These are phyloP conservation scores for Hyphopichia wangnamkhiaoensis DNA, from an alignment of 1,139 yeast genomes.

Conservation along the genomic window DNA sequence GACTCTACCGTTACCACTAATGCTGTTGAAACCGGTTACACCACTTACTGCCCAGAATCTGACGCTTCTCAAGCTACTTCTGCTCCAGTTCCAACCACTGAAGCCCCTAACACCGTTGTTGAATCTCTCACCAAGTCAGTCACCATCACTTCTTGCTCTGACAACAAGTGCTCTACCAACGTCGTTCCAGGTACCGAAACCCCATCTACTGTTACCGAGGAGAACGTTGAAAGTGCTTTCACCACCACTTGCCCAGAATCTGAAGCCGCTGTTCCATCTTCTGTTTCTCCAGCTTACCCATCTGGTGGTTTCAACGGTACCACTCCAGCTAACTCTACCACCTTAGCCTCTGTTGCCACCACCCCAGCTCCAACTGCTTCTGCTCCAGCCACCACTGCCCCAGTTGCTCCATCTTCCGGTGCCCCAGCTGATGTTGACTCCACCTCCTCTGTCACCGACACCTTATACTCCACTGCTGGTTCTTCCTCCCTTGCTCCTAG, in stretches of 20 bases:
- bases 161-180: constrained; percentile 24
- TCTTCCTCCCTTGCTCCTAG: constrained; percentile 12
- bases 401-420: constrained; percentile 9
- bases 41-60: constrained; percentile 35
- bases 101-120: constrained; percentile 16
- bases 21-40: constrained; percentile 27
- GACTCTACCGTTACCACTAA: constrained; percentile 19
- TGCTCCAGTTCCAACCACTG: constrained; percentile 6
- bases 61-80: constrained; percentile 5
- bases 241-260: constrained; percentile 13
- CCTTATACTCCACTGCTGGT: constrained; percentile 6
- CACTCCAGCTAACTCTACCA: constrained; percentile 6
- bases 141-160: constrained; percentile 28
- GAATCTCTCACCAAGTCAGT: constrained; percentile 20
- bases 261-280: constrained; percentile 12
- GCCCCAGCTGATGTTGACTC: constrained; percentile 12
- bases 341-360: constrained; percentile 5
- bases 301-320: constrained; percentile 6
- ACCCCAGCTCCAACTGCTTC: constrained; percentile 16
- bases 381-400: constrained; percentile 16
- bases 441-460: constrained; percentile 8
- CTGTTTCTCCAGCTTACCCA: constrained; percentile 13
- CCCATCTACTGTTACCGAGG: constrained; percentile 17
- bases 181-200: constrained; percentile 23
- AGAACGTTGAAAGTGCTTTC: constrained; percentile 16